Evolutionary conservation across 2,329 filamentous ascomycete genomes (phyloP).

Genomic region (Penicillium sp.): DNA sequence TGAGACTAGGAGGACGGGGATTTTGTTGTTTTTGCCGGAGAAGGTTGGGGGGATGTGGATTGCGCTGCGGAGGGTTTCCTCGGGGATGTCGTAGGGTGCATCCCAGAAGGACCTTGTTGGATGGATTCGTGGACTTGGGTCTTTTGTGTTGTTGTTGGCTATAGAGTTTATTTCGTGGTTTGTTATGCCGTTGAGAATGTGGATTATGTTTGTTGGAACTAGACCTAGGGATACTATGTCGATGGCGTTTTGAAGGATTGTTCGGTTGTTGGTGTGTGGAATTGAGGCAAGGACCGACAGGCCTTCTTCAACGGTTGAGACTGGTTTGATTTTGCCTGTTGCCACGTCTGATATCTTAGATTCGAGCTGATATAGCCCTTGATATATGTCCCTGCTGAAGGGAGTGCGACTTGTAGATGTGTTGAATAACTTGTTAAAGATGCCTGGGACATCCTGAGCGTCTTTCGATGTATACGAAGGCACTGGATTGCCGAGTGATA

Average conservation of each 20-base stretch:
- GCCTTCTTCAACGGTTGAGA: background rate
- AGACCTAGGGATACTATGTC: background rate
- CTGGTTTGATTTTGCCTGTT: background rate
- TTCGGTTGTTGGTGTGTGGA: background rate
- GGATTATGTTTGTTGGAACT: background rate
- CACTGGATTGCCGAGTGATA: background rate
- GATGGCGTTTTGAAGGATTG: background rate
- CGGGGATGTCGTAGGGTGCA: conserved; percentile 6
- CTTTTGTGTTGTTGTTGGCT: conserved; percentile 5
- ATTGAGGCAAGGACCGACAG: background rate
- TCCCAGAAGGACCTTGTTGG: background rate
- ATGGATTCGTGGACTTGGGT: background rate
- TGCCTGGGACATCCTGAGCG: background rate
- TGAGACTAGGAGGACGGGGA: conserved; percentile 1
- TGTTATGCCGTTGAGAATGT: background rate
- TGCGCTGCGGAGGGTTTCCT: conserved; percentile 3
- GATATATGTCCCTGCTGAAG: background rate
- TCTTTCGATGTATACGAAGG: background rate
- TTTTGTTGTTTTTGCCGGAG: conserved; percentile 1
- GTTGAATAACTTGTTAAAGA: background rate
- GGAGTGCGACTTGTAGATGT: background rate
- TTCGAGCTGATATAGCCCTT: background rate
- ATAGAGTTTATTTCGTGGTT: conserved; percentile 8
- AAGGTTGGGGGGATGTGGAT: conserved; percentile 6
- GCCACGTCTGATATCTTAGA: background rate